Conservation (phyloP, 2,329 filamentous ascomycete species). For the Annulohypoxylon truncatum region DNA sequence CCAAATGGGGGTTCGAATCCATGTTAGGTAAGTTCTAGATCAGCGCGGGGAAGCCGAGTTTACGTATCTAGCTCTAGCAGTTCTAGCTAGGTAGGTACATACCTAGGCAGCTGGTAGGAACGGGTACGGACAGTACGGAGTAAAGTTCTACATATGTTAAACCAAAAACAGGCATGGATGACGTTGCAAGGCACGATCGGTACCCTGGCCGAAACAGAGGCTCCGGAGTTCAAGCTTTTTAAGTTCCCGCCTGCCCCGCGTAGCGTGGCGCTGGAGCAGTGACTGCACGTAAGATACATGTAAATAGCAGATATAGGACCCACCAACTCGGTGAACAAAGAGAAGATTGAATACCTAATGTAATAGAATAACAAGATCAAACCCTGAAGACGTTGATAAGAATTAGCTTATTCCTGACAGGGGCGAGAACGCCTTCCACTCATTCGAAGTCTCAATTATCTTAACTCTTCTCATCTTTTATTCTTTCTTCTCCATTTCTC, state of each 20-base stretch:
- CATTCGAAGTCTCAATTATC: neutral
- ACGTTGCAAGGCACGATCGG: slow-evolving; percentile 14
- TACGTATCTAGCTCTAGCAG: neutral
- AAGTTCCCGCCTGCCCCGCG: slow-evolving; percentile 1
- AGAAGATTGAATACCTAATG: slow-evolving; percentile 25
- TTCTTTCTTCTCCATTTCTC: neutral
- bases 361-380: slow-evolving; percentile 19
- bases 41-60: slow-evolving; percentile 17
- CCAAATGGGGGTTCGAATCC: neutral
- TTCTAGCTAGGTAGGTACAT: too few species aligned
- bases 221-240: slow-evolving; percentile 30
- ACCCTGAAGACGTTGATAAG: slow-evolving; percentile 26
- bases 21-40: slow-evolving; percentile 1
- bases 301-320: slow-evolving; percentile 4
- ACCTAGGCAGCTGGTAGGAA: too few species aligned
- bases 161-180: slow-evolving; percentile 18
- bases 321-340: slow-evolving; percentile 30
- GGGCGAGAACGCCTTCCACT: neutral
- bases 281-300: neutral
- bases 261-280: neutral
- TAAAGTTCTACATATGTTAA: slow-evolving; percentile 7
- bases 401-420: slow-evolving; percentile 1
- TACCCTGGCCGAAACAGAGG: slow-evolving; percentile 11
- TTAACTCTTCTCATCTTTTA: neutral
- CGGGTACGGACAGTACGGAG: neutral